phyloP scores from a whole-genome alignment of 768 basidiomycete species.

The Rhodotorula kratochvilovae region DNA sequence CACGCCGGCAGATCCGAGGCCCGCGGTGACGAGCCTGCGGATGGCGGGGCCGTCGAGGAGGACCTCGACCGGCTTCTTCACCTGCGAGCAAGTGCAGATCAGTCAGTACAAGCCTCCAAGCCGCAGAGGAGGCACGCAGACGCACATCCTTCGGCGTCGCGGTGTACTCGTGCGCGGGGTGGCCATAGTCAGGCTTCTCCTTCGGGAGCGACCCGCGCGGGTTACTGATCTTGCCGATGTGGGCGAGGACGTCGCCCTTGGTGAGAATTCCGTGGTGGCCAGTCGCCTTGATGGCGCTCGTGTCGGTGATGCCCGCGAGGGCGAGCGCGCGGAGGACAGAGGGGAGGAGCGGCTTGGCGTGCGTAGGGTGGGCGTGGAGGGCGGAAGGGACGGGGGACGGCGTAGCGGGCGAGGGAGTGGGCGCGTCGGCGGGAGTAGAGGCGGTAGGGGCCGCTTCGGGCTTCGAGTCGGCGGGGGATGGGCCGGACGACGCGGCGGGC shows the following conservation, averaged over 20 bases:
- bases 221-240: slow-evolving; percentile 73
- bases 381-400: slow-evolving; percentile 29
- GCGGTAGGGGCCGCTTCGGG: slow-evolving; percentile 39
- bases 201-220: slow-evolving; percentile 64
- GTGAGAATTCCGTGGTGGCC: slow-evolving; percentile 90
- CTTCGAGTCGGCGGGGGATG: slow-evolving; percentile 16
- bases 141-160: not conserved
- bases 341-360: slow-evolving; percentile 64
- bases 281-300: slow-evolving; percentile 73
- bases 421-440: slow-evolving; percentile 17
- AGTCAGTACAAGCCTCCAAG: not conserved
- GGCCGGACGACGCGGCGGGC: slow-evolving; percentile 15
- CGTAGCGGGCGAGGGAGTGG: slow-evolving; percentile 25
- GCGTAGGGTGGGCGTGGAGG: slow-evolving; percentile 40
- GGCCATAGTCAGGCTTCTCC: slow-evolving; percentile 24
- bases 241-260: slow-evolving; percentile 87
- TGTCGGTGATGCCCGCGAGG: slow-evolving; percentile 60
- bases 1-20: slow-evolving; percentile 9
- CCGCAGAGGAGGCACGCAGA: not conserved
- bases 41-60: slow-evolving; percentile 28
- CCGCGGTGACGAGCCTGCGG: slow-evolving; percentile 24
- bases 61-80: slow-evolving; percentile 20
- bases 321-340: slow-evolving; percentile 77
- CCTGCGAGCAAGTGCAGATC: not conserved
- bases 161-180: slow-evolving; percentile 22